Base-by-base conservation (phyloP, 192 early-diverging fungal genomes). In the Geranomyces variabilis region DNA sequence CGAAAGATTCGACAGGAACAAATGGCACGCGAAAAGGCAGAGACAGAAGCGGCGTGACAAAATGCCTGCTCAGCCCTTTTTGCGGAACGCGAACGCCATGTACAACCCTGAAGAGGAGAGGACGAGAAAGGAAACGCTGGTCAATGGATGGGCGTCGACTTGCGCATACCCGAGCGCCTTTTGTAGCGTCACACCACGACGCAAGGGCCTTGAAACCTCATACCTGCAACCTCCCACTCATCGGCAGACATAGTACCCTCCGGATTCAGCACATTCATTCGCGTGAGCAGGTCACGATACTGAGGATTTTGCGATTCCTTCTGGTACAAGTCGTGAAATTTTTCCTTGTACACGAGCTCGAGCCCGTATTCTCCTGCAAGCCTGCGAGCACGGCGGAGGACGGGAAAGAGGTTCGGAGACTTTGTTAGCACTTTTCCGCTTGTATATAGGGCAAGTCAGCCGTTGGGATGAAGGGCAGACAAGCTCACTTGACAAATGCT, bases 191-290 rank as follows among this genome's bases (percentile, higher is more conserved):
- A 41, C 36, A 41, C 36, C 36, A 10, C 36, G 10, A 7, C 10
- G 36, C 36, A 41, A 41, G 10, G 36, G 36, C 5, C 36, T 41
- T 41, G 5, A 10, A 41, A 10, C 10, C 55, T 24, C 59, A 26
- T 53, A 74, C 92, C 91, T 22, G 90, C 87, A 2, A 92, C 93
- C 63, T 98, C 95, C 97, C 97, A 99, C 73, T 99, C 93, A 34
- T 94, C 94, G 0, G 75, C 67, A 0, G 89, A 86, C 41, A 98
- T 88, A 8, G 83, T 83, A 0, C 88, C 87, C 7, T 82, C 65
- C 5, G 83, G 85, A 22, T 90, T 86, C 14, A 99, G 71, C 0
- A 97, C 95, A 15, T 87, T 86, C 93, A 99, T 98, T 10, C 87
- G 71, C 51, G 88, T 83, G 29, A 99, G 75, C 51, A 96, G 75